phyloP scores from a whole-genome alignment of 75 land plant genomes.

The Pinus taeda region DNA sequence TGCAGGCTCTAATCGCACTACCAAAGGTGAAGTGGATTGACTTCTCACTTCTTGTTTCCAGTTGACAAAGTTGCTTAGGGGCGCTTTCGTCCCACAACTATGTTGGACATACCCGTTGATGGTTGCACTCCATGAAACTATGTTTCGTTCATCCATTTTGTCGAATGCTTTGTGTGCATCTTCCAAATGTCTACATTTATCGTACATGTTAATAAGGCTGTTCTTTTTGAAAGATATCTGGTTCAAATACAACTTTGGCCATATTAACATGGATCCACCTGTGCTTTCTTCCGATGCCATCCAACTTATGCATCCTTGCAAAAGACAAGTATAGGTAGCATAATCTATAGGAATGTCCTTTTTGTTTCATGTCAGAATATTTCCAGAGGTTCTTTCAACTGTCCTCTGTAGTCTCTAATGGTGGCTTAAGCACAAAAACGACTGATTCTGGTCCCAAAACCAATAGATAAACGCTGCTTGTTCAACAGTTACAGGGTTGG shows the following conservation, averaged over 20 bases:
- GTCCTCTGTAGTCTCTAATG: neutral
- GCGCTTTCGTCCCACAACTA: conserved; percentile 52
- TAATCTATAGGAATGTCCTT: too few species aligned
- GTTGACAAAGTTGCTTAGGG: conserved; percentile 28
- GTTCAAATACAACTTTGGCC: conserved; percentile 17
- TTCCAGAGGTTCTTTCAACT: too few species aligned
- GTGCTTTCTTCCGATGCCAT: conserved; percentile 36
- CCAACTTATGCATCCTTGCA: conserved; percentile 22
- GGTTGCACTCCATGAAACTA: conserved; percentile 76
- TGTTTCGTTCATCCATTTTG: conserved; percentile 26
- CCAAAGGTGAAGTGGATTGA: conserved; percentile 43
- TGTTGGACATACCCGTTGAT: conserved; percentile 43
- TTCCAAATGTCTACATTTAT: conserved; percentile 38
- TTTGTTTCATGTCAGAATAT: too few species aligned
- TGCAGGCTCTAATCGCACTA: conserved; percentile 45
- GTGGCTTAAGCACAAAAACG: neutral
- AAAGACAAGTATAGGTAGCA: too few species aligned
- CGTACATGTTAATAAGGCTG: conserved; percentile 57
- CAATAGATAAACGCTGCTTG: neutral
- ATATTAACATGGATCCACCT: conserved; percentile 34
- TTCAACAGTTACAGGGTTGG: neutral
- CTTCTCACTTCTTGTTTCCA: conserved; percentile 16
- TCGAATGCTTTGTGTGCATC: conserved; percentile 41
- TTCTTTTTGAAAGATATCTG: conserved; percentile 33
- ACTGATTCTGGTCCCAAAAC: neutral